phyloP scores from a whole-genome alignment of 495 filamentous ascomycete genomes.

The Aspergillus baeticus region DNA sequence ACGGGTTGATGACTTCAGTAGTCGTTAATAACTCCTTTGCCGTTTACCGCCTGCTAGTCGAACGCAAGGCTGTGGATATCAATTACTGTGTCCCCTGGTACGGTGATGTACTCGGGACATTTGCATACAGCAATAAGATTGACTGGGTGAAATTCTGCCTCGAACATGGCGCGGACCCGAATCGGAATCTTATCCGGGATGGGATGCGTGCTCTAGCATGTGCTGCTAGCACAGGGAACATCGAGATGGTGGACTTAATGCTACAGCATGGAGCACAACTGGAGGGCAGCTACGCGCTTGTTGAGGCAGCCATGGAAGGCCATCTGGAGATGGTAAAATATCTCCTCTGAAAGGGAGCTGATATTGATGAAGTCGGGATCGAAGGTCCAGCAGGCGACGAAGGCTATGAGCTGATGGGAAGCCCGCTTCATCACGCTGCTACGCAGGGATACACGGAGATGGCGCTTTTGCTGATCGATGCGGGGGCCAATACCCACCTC shows the following conservation, averaged over 20 bases:
- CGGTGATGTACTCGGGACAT: conserved; percentile 5
- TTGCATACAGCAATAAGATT: not conserved
- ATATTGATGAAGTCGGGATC: conserved; percentile 13
- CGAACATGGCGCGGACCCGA: conserved; percentile 9
- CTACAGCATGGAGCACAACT: not conserved
- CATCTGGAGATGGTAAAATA: not conserved
- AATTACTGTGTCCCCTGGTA: conserved; percentile 2
- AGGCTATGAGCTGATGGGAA: not conserved
- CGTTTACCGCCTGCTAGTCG: conserved; percentile 6
- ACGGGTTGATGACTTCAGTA: not conserved
- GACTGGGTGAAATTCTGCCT: conserved; percentile 11
- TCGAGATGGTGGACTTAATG: conserved; percentile 4
- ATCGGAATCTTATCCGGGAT: conserved; percentile 3
- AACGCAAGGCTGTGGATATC: not conserved
- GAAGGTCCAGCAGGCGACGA: not conserved
- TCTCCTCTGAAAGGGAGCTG: conserved; percentile 14
- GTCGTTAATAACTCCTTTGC: conserved; percentile 1
- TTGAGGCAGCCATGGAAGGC: not conserved
- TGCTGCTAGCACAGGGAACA: conserved; percentile 7
- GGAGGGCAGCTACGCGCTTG: not conserved
- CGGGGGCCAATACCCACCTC: not conserved
- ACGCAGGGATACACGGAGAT: not conserved
- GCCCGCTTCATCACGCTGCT: conserved; percentile 6
- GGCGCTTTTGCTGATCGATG: conserved; percentile 7
- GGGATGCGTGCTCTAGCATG: conserved; percentile 1